Percentiles rank a stretch among this genome's conserved stretches.
Conservation (phyloP, 2,329 filamentous ascomycete species). For the Verticillium longisporum region DNA sequence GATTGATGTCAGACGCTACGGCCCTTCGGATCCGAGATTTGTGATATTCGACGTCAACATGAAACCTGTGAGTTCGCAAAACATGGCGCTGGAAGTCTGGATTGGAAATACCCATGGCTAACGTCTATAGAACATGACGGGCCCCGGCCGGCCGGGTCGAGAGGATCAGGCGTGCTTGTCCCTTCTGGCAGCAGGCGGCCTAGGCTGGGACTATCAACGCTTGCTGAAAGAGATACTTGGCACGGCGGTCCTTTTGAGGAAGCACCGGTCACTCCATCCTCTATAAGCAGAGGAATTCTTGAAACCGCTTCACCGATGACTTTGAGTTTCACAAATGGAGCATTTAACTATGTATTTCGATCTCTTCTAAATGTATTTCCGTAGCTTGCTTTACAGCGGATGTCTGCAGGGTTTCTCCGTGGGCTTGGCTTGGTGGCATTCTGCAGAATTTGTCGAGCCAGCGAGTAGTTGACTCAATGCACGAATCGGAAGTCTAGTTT, state of each 20-base stretch:
- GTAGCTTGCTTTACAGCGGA: too few relatives aligned
- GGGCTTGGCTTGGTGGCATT: too few relatives aligned
- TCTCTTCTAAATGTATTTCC: not conserved
- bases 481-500: slow-evolving; percentile 10
- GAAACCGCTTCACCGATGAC: too few relatives aligned
- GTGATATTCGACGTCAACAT: slow-evolving; percentile 45
- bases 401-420: too few relatives aligned
- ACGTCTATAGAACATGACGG: slow-evolving; percentile 21
- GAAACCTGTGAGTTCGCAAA: slow-evolving; percentile 33
- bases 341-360: too few relatives aligned
- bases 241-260: not conserved
- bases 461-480: not conserved
- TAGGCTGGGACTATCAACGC: slow-evolving; percentile 34
- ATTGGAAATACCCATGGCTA: accelerated
- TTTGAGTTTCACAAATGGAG: too few relatives aligned
- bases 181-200: slow-evolving; percentile 29
- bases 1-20: slow-evolving; percentile 36
- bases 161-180: slow-evolving; percentile 41
- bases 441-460: too few relatives aligned
- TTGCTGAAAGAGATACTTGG: slow-evolving; percentile 28
- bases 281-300: too few relatives aligned
- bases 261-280: not conserved
- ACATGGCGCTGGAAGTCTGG: not conserved
- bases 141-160: slow-evolving; percentile 36
- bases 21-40: slow-evolving; percentile 23